phyloP scores from a whole-genome alignment of 306 rosid genomes.

The Parietaria judaica region DNA sequence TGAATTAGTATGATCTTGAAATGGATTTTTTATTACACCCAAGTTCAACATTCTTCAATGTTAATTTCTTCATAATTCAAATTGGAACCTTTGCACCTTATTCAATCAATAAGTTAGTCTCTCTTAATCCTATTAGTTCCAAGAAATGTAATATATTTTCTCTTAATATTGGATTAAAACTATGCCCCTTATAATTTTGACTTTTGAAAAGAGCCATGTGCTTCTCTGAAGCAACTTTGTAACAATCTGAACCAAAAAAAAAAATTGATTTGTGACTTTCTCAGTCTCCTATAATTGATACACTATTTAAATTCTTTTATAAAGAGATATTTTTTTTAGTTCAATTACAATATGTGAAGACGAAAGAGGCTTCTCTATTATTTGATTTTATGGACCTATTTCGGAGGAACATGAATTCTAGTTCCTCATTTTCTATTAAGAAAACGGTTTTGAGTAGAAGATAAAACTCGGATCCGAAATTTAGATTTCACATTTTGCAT shows the following conservation, averaged over 20 bases:
- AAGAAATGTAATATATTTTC: background rate
- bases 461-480: too few species aligned
- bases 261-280: background rate
- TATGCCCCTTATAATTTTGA: background rate
- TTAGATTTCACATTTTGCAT: constrained; percentile 20
- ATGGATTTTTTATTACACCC: constrained; percentile 5
- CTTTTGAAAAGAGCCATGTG: background rate
- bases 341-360: background rate
- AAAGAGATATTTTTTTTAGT: background rate
- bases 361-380: background rate
- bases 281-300: background rate
- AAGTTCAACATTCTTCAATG: constrained; percentile 13
- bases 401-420: background rate
- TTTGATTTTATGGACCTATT: background rate
- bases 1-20: background rate
- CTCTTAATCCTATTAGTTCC: background rate
- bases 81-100: constrained; percentile 7
- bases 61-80: constrained; percentile 9
- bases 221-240: background rate
- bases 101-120: background rate
- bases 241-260: background rate
- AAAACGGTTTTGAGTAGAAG: too few species aligned
- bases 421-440: too few species aligned
- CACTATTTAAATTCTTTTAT: background rate
- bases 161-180: background rate